Evolutionary conservation across 371 early-diverging fungal species (phyloP).

Genomic region (Mucor velutinosus): DNA sequence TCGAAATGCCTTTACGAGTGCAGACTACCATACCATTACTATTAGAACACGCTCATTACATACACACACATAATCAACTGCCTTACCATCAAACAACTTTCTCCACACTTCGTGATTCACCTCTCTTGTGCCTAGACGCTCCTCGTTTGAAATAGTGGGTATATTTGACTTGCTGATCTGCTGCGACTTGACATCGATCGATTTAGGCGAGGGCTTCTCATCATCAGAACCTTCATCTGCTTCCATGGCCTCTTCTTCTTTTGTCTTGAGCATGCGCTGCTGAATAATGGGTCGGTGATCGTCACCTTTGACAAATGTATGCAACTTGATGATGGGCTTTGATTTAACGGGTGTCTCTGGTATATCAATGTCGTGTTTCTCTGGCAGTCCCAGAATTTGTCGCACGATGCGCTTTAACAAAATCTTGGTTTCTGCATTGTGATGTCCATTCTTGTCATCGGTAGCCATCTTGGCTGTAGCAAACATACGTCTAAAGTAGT

Average conservation of each 20-base stretch:
- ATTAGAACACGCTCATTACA: neutral
- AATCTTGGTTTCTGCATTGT: slow-evolving; percentile 20
- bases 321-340: neutral
- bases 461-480: slow-evolving; percentile 42
- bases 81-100: slow-evolving; percentile 38
- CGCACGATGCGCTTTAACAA: slow-evolving; percentile 34
- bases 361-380: neutral
- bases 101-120: slow-evolving; percentile 40
- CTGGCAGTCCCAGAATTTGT: slow-evolving; percentile 29
- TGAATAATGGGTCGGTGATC: slow-evolving; percentile 5
- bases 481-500: slow-evolving; percentile 46
- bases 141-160: slow-evolving; percentile 10
- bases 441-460: slow-evolving; percentile 26
- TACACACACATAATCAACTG: neutral
- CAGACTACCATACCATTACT: slow-evolving; percentile 25
- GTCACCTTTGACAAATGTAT: neutral
- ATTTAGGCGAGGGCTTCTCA: slow-evolving; percentile 18
- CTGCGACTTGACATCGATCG: slow-evolving; percentile 13
- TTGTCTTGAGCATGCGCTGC: slow-evolving; percentile 21
- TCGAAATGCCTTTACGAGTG: slow-evolving; percentile 32
- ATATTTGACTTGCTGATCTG: neutral
- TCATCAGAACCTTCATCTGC: slow-evolving; percentile 28
- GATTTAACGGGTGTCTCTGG: neutral
- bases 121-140: slow-evolving; percentile 27
- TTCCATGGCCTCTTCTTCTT: slow-evolving; percentile 36